phyloP scores from a whole-genome alignment of 2,329 filamentous ascomycete genomes.

The Ilyonectria destructans region DNA sequence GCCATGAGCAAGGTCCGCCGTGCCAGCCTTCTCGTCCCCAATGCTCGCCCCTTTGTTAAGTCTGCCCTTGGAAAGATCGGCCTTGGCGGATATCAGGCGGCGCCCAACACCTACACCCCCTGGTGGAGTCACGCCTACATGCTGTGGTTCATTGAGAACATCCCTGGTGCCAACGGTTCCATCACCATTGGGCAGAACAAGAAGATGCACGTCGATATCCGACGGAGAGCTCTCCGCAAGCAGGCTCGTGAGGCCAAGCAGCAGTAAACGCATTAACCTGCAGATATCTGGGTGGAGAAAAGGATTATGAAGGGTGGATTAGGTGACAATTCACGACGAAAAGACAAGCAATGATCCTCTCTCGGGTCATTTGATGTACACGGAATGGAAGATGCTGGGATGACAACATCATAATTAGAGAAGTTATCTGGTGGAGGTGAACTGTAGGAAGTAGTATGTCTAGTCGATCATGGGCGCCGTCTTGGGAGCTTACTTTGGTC shows the following conservation, averaged over 20 bases:
- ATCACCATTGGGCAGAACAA: slow-evolving; percentile 67
- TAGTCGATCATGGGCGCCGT: background rate
- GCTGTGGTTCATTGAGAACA: slow-evolving; percentile 83
- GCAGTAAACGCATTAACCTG: slow-evolving; percentile 50
- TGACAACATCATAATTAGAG: background rate
- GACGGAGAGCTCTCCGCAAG: slow-evolving; percentile 87
- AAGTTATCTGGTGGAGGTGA: background rate
- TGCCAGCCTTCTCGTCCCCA: slow-evolving; percentile 84
- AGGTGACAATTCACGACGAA: background rate
- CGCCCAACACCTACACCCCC: slow-evolving; percentile 89
- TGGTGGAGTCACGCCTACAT: slow-evolving; percentile 94
- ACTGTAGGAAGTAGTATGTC: background rate
- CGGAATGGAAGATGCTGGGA: background rate
- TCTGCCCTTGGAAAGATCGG: slow-evolving; percentile 87
- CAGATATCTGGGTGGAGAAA: background rate
- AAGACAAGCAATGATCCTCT: background rate
- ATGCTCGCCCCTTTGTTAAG: slow-evolving; percentile 85
- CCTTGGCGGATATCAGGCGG: slow-evolving; percentile 82
- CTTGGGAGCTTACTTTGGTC: background rate
- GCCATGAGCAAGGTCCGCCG: slow-evolving; percentile 97
- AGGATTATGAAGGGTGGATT: background rate
- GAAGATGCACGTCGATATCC: slow-evolving; percentile 86
- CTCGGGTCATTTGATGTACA: background rate
- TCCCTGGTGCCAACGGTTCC: slow-evolving; percentile 66
- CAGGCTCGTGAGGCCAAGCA: slow-evolving; percentile 87